Evolutionary conservation across 805 yeast species (phyloP), one percentile per base, ranked within the genome.

Genomic region (Saccharomycopsis javanensis): DNA sequence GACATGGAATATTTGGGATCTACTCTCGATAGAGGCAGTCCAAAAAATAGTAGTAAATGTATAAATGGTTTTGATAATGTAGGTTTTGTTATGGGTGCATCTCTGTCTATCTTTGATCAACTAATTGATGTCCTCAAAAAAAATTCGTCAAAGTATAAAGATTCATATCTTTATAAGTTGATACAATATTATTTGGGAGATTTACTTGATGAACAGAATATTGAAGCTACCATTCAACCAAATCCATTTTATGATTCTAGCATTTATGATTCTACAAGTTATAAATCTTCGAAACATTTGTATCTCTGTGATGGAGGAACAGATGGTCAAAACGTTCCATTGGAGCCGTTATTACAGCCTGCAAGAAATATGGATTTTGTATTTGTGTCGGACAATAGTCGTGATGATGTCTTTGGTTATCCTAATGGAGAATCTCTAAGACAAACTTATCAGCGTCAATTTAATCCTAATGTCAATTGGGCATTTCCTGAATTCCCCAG

Each of bases 11-110:
- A 85, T 66, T 68, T 87, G 53, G 96, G 96, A 7, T 77, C 95
- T 1, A 68, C 76, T 18, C 76, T 85, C 33, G 64, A 73, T 28
- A 74, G 80, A 60, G 96, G 96, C 48, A 62, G 8, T 86, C 96
- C 83, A 89, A 10, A 64, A 63, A 6, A 63, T 57, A 77, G 71
- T 1, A 90, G 91, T 66, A 50, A 70, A 70, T 16, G 65, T 79
- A 57, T 77, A 71, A 1, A 89, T n/a, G 50, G 50, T 1, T 83
- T 77, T 60, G 96, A 89, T 68, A 88, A 88, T 64, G 83, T 86
- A 5, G 95, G 96, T 4, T 90, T 81, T 66, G 71, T 87, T 30
- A 72, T 88, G 71, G 96, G 96, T 37, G 85, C 96, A 5, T 87
- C 96, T 1, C 85, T 95, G 2, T 76, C 92, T 1, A 70, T 89